Evolutionary conservation across 2,329 filamentous ascomycete genomes (phyloP), one percentile per base, ranked within the genome.

Genomic region (Fusarium secorum): DNA sequence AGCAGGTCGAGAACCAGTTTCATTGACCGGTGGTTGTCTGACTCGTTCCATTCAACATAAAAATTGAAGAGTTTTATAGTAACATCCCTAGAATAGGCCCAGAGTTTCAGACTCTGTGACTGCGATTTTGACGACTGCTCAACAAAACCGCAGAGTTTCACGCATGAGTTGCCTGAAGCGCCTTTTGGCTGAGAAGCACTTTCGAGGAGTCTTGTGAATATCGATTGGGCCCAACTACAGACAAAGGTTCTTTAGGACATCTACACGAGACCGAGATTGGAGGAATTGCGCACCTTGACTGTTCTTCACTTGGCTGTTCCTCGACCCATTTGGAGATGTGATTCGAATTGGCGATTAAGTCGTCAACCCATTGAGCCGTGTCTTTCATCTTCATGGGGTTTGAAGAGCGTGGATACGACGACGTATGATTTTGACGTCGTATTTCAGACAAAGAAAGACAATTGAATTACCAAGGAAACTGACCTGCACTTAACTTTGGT

Each of bases 31-130:
- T 90, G 87, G 65, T 89, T 86, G 74, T 91, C 89, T 60, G 87
- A 87, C 74, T 91, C 89, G 72, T 89, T 90, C 88, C 89, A 91
- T 73, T 90, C 88, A 54, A 91, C 81, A 75, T 89, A 91, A 74
- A 89, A 90, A 58, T 86, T 81, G 79, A 90, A 90, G 28, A 91
- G 79, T 56, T 81, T 80, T 54, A 85, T 71, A 24, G 82, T 84
- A 7, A 86, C 84, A 33, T 80, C 75, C 66, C 83, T 78, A 15
- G 84, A 85, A 66, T 88, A 89, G 3, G 86, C 86, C 82, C 88
- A 88, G 14, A 74, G 69, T 49, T 77, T 80, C 35, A 90, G 75
- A 7, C 71, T 61, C 30, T 79, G 66, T 14, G 84, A 82, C 18
- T 75, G 70, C 6, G 88, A 88, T 70, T 84, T 87, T 68, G 83